A percentile compares a stretch with the other conserved stretches of the same genome.
Evolutionary conservation across 768 basidiomycete species (phyloP).

Genomic region (Leccinum olivaceopallidum): DNA sequence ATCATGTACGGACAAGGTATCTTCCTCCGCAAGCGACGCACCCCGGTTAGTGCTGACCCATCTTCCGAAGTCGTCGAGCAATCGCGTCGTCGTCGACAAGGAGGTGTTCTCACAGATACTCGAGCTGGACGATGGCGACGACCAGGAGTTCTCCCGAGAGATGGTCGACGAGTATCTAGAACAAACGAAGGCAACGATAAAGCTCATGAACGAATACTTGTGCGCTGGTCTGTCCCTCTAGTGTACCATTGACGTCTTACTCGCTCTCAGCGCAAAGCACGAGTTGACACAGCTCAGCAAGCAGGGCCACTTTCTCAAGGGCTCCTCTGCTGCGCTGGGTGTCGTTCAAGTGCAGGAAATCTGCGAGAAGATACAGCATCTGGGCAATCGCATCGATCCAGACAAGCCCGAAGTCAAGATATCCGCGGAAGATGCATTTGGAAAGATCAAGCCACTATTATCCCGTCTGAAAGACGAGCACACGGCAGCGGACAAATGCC

Average conservation of each 20-base stretch:
- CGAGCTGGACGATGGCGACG: slow-evolving; percentile 88
- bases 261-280: slow-evolving; percentile 45
- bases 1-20: slow-evolving; percentile 31
- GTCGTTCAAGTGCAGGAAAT: slow-evolving; percentile 76
- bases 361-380: slow-evolving; percentile 92
- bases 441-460: slow-evolving; percentile 57
- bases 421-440: slow-evolving; percentile 51
- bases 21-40: slow-evolving; percentile 4
- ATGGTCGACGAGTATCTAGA: slow-evolving; percentile 82
- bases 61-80: slow-evolving; percentile 10
- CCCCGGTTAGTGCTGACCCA: slow-evolving; percentile 11
- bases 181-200: slow-evolving; percentile 78
- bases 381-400: slow-evolving; percentile 54
- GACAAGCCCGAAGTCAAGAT: slow-evolving; percentile 55
- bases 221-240: slow-evolving; percentile 45
- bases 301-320: slow-evolving; percentile 95
- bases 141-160: slow-evolving; percentile 68
- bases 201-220: slow-evolving; percentile 76
- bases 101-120: slow-evolving; percentile 83
- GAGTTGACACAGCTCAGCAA: slow-evolving; percentile 67
- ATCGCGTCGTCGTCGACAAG: slow-evolving; percentile 63
- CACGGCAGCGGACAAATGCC: slow-evolving; percentile 62
- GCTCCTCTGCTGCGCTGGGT: slow-evolving; percentile 93
- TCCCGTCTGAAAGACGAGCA: slow-evolving; percentile 67
- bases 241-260: slow-evolving; percentile 17